phyloP scores from a whole-genome alignment of 139 green algal species.

The Chlamydomonas asymmetrica region DNA sequence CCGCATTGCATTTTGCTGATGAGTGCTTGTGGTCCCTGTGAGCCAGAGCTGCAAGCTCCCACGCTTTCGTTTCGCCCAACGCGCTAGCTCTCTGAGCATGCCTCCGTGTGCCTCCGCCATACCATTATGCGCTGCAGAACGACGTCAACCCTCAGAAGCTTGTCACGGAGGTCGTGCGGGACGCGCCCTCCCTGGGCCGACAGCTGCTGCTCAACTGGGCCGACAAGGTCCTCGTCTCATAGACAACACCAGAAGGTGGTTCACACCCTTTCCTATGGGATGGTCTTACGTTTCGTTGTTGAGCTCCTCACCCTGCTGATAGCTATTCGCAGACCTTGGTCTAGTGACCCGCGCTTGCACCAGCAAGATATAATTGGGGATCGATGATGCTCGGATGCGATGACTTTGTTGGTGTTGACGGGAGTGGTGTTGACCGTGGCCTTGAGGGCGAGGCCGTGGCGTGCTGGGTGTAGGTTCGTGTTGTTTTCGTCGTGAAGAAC shows the following conservation, averaged over 20 bases:
- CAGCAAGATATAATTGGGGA: neutral
- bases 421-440: neutral
- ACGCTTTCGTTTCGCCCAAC: neutral
- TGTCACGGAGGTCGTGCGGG: constrained; percentile 41
- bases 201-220: constrained; percentile 63
- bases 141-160: constrained; percentile 56
- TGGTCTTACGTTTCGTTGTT: neutral
- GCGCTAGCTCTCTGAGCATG: neutral
- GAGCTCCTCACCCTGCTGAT: neutral
- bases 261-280: too few species aligned
- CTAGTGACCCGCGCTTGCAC: neutral
- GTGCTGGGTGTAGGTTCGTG: too few species aligned
- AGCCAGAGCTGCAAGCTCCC: neutral
- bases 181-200: constrained; percentile 40
- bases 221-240: constrained; percentile 60
- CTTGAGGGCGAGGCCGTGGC: neutral
- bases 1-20: neutral
- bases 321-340: neutral
- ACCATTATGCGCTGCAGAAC: constrained; percentile 21
- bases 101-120: neutral
- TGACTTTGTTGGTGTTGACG: neutral
- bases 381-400: neutral
- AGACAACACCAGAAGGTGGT: neutral
- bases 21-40: neutral
- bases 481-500: neutral